phyloP scores from a whole-genome alignment of 2,329 filamentous ascomycete genomes.

The Raffaelea arxii region DNA sequence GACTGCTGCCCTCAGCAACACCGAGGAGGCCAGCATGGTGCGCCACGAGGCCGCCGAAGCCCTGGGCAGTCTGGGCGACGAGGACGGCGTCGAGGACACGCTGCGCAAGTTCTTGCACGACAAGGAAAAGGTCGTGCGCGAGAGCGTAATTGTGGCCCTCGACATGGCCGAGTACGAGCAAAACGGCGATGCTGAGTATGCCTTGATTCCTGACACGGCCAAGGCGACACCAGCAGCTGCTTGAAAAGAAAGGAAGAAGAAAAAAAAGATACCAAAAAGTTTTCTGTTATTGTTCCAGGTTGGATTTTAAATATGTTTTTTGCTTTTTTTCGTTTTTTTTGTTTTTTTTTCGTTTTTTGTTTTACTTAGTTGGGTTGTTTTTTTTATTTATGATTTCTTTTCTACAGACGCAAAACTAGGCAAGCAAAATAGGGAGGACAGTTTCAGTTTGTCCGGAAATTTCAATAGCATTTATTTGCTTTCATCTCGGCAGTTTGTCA shows the following conservation, averaged over 20 bases:
- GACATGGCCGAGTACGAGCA: constrained; percentile 98
- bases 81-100: constrained; percentile 83
- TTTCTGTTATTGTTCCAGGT: too few species aligned
- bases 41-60: constrained; percentile 96
- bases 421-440: not conserved
- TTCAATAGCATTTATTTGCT: too few species aligned
- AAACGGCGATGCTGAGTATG: constrained; percentile 81
- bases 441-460: too few species aligned
- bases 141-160: constrained; percentile 88
- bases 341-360: constrained; percentile 1
- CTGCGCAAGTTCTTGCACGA: constrained; percentile 79
- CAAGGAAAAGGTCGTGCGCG: constrained; percentile 83
- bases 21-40: constrained; percentile 87
- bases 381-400: constrained; percentile 2
- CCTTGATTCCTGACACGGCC: constrained; percentile 62
- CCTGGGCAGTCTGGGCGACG: constrained; percentile 84
- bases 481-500: too few species aligned
- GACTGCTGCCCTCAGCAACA: constrained; percentile 65
- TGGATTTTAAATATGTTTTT: not conserved
- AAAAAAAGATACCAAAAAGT: not conserved
- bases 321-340: constrained; percentile 1
- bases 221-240: constrained; percentile 15
- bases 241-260: not conserved
- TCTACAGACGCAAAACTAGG: not conserved
- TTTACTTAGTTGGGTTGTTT: constrained; percentile 3